Evolutionary conservation across 495 filamentous ascomycete species (phyloP).

Genomic region (Entonaema liquescens): DNA sequence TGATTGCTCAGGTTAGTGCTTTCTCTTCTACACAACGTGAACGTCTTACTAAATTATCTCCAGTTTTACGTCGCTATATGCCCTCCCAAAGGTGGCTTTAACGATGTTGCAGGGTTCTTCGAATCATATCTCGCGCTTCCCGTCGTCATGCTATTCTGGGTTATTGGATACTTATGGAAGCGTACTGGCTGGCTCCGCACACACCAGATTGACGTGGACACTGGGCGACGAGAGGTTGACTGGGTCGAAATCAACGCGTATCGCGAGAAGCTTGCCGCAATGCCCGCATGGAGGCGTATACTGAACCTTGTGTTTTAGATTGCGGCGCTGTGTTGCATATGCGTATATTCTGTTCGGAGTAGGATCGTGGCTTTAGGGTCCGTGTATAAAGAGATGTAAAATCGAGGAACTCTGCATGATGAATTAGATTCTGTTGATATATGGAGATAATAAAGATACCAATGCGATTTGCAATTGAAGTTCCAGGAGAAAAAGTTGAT

Average conservation of each 20-base stretch:
- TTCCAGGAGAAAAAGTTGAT: background rate
- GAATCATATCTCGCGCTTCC: constrained; percentile 67
- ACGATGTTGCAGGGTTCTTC: constrained; percentile 67
- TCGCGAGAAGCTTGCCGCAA: constrained; percentile 51
- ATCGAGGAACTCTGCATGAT: background rate
- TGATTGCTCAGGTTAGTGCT: constrained; percentile 68
- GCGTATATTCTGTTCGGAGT: background rate
- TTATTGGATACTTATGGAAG: constrained; percentile 67
- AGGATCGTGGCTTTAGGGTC: background rate
- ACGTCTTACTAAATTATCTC: constrained; percentile 23
- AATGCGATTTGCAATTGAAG: background rate
- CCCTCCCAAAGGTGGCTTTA: constrained; percentile 53
- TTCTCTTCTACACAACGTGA: background rate
- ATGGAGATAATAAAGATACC: background rate
- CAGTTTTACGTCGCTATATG: constrained; percentile 63
- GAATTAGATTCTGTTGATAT: background rate
- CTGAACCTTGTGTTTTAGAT: constrained; percentile 58
- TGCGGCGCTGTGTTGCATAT: background rate
- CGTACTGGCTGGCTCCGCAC: constrained; percentile 63
- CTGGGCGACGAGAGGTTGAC: constrained; percentile 65
- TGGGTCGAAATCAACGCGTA: constrained; percentile 64
- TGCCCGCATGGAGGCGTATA: constrained; percentile 62
- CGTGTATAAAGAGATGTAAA: constrained; percentile 5
- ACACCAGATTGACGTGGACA: constrained; percentile 69
- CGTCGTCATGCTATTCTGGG: constrained; percentile 65